Percentiles rank a stretch among this genome's conserved stretches.
phyloP scores from a whole-genome alignment of 306 rosid genomes.

The Prunus mume region DNA sequence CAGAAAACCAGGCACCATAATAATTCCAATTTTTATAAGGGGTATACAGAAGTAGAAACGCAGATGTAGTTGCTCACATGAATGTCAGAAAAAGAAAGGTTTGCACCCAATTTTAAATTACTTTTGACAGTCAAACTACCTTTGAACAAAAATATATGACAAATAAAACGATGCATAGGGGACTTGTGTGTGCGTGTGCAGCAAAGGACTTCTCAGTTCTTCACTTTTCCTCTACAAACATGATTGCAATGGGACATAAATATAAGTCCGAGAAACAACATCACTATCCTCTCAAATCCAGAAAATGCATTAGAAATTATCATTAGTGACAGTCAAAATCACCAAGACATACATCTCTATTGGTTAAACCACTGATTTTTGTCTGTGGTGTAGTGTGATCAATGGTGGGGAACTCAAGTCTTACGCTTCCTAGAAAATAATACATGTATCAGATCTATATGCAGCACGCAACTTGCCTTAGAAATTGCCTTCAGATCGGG shows the following conservation, averaged over 20 bases:
- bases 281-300: not conserved
- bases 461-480: constrained; percentile 24
- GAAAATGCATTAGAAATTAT: not conserved
- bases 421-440: not conserved
- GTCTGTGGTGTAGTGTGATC: too few relatives aligned
- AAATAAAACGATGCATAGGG: too few relatives aligned
- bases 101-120: not conserved
- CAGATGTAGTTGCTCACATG: not conserved
- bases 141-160: too few relatives aligned
- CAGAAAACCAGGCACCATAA: not conserved
- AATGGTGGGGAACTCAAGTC: too few relatives aligned
- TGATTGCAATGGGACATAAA: not conserved
- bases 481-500: constrained; percentile 40
- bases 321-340: not conserved
- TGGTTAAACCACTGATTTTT: too few relatives aligned
- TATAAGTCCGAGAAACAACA: not conserved
- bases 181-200: too few relatives aligned
- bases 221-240: not conserved
- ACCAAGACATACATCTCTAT: not conserved
- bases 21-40: not conserved
- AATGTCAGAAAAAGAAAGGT: not conserved
- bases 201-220: not conserved
- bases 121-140: too few relatives aligned
- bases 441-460: not conserved
- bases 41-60: not conserved